Base-by-base conservation (phyloP, 148 eudicot genomes). In the Polygonum aviculare region DNA sequence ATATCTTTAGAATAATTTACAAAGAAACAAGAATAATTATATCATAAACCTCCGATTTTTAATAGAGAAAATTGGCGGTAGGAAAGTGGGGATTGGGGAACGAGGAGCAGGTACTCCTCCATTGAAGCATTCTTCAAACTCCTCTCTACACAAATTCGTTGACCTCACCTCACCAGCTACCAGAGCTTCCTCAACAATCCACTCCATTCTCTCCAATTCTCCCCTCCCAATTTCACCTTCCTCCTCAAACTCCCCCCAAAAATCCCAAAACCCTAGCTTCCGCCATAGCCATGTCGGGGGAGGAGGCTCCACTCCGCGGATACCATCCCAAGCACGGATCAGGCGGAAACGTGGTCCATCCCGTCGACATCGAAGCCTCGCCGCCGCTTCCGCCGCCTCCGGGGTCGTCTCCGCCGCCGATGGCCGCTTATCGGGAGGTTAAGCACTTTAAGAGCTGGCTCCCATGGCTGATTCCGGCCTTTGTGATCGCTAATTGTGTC, bases 401-500 rank as follows among this genome's bases (percentile, higher is more conserved):
- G 31, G 22, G 74, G 41, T 31, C 49, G 49, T 45, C 74, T 26
- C 50, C 74, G 11, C 74, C 74, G 48, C 54, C 54, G 75, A 41
- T 72, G 51, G 36, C 15, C 19, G 36, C 15, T 10, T 41, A 44
- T 52, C 16, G 75, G 4, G 31, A 83, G 59, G 76, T 80, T 2
- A 89, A 93, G 79, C 85, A 82, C 16, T 84, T 76, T 38, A 87
- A 78, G 82, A 88, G 78, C 22, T 88, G 94, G 91, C 52, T 82
- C 38, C 77, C 95, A 0, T 90, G 98, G 98, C 35, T 94, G 59
- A 83, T 90, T 6, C 93, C 93, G 35, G 16, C 45, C 1, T 83
- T 94, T 49, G 90, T 88, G 0, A 71, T 90, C 16, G 97, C 88
- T 0, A 91, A 94, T 76, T 65, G 81, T 1, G 80, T 84, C 11